Conservation (phyloP, 2,329 filamentous ascomycete genomes). For the Diaporthe sp. region DNA sequence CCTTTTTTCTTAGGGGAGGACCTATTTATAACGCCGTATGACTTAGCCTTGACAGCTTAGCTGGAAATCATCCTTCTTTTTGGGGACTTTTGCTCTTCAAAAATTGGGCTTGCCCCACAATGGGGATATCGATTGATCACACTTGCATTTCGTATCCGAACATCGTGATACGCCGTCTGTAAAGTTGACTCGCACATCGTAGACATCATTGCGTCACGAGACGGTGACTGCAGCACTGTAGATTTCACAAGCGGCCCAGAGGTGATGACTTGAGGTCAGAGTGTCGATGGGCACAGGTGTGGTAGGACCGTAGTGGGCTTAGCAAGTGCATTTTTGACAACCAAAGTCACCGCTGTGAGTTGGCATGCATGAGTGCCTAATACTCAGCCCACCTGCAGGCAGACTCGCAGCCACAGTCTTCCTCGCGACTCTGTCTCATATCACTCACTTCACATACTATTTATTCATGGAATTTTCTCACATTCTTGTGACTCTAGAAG, state of each 20-base stretch:
- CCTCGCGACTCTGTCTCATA: too few relatives aligned
- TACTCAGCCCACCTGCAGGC: too few relatives aligned
- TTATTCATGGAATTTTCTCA: too few relatives aligned
- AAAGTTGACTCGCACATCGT: not conserved
- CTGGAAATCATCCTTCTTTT: slow-evolving; percentile 7
- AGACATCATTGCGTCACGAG: not conserved
- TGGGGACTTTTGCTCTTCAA: not conserved
- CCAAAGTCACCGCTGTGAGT: too few relatives aligned
- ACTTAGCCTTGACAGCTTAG: slow-evolving; percentile 33
- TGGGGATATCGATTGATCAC: not conserved
- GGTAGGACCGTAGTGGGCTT: too few relatives aligned
- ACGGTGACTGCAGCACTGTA: not conserved
- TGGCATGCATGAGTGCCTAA: too few relatives aligned
- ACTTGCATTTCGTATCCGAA: not conserved
- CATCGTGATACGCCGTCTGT: not conserved
- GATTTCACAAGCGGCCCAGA: not conserved
- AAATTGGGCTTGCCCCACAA: not conserved
- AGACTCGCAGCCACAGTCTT: too few relatives aligned
- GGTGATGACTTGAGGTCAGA: too few relatives aligned
- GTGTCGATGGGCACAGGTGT: too few relatives aligned
- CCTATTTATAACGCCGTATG: slow-evolving; percentile 33
- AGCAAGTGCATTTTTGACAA: too few relatives aligned
- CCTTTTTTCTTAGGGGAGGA: slow-evolving; percentile 7
- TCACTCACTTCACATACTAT: too few relatives aligned
- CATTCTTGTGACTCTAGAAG: too few relatives aligned